Evolutionary conservation across 768 basidiomycete species (phyloP), one percentile per base, ranked within the genome.

Genomic region (Mycena galericulata): DNA sequence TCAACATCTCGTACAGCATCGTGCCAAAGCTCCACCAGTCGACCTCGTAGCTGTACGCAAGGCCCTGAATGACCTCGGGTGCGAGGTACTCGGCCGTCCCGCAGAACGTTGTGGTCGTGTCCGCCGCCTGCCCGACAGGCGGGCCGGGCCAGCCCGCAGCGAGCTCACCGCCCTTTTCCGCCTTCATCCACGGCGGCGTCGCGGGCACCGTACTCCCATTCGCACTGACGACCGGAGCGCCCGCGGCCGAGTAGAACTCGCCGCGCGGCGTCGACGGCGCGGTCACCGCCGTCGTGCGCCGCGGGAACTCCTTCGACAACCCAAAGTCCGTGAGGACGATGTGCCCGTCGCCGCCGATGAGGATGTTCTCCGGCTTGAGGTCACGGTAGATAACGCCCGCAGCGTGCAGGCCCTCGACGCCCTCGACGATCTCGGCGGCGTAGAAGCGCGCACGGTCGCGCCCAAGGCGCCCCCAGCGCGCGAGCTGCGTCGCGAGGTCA

Each of bases 21-120:
- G 97, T 98, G 38, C 97, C 97, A 74, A 97, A 93, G 71, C 92
- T 94, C 97, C 96, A 99, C 94, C 96, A 97, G 78, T 99, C 97
- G 24, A 97, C 95, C 72, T 96, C 95, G 75, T 96, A 99, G 71
- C 92, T 91, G 76, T 99, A 97, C 22, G 91, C 87, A 73, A 93
- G 79, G 1, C 96, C 94, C 74, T 95, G 93, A 72, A 99, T 95
- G 49, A 99, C 96, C 80, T 99, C 97, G 0, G 98, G 98, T 15
- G 98, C 96, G 9, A 98, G 88, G 73, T 98, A 98, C 80, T 97
- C 96, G 4, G 96, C 96, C n/a, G 96, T 97, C 12, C 96, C 96
- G 79, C 94, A 97, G 76, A 98, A 97, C 10, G 96, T 96, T 27
- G 84, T 89, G 24, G 96, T 96, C 61, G 88, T 83, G 73, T 97